phyloP scores from a whole-genome alignment of 2,329 filamentous ascomycete genomes.

The Beauveria brongniartii region DNA sequence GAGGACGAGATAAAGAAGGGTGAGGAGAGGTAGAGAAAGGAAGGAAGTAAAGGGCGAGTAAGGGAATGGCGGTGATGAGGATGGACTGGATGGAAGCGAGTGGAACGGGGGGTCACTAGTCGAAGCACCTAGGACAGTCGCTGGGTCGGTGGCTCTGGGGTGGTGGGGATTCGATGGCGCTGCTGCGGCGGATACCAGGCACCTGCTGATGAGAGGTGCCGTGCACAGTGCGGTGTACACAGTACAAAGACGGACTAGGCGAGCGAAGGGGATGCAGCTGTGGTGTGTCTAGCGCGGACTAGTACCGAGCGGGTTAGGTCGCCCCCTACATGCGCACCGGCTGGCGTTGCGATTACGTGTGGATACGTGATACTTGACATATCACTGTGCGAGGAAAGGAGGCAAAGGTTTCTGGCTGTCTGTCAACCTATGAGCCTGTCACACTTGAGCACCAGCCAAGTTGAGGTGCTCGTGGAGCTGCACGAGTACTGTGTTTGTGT shows the following conservation, averaged over 20 bases:
- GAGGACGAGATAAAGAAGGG: conserved; percentile 13
- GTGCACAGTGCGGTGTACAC: not conserved
- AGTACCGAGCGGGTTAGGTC: not conserved
- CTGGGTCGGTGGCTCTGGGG: conserved; percentile 7
- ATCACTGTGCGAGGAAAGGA: too few relatives aligned
- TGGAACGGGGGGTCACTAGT: conserved; percentile 12
- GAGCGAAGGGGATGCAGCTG: not conserved
- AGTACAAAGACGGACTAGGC: not conserved
- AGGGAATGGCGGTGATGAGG: conserved; percentile 13
- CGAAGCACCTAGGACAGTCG: conserved; percentile 12
- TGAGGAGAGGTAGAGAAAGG: conserved; percentile 11
- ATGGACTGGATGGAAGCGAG: conserved; percentile 13
- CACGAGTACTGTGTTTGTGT: not conserved
- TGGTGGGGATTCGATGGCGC: conserved; percentile 10
- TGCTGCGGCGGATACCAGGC: conserved; percentile 7
- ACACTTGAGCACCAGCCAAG: not conserved
- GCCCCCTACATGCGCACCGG: not conserved
- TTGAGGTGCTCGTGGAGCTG: not conserved
- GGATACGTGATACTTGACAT: not conserved
- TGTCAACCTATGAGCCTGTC: not conserved
- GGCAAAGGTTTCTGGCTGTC: not conserved
- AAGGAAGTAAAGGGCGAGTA: conserved; percentile 8
- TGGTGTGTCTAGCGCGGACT: not conserved
- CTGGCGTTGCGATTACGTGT: conserved; percentile 3
- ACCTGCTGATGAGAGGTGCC: not conserved